Percentiles rank a stretch among this genome's conserved stretches.
These are phyloP conservation scores for Tetrapisispora fleetii DNA, from an alignment of 805 yeast species.

Conservation along the genomic window DNA sequence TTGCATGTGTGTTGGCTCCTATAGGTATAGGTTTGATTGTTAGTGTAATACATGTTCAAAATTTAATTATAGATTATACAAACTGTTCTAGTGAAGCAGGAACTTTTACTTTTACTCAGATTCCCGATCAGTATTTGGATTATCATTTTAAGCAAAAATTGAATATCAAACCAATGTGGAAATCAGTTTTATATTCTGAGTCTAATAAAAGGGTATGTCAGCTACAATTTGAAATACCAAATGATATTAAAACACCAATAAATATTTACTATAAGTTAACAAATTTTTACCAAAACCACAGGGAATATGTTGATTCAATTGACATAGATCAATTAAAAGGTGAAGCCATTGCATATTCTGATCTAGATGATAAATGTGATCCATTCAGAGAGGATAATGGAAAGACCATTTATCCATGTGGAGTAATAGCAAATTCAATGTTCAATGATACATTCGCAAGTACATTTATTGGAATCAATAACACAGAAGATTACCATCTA, in stretches of 20 bases:
- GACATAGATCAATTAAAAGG: slow-evolving; percentile 79
- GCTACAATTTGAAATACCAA: slow-evolving; percentile 62
- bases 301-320: slow-evolving; percentile 81
- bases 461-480: slow-evolving; percentile 33
- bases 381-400: slow-evolving; percentile 29
- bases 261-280: slow-evolving; percentile 78
- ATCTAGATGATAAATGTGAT: slow-evolving; percentile 35
- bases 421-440: slow-evolving; percentile 68
- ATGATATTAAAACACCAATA: slow-evolving; percentile 58
- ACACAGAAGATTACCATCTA: slow-evolving; percentile 30
- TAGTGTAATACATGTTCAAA: slow-evolving; percentile 66
- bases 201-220: slow-evolving; percentile 39
- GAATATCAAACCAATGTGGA: slow-evolving; percentile 51
- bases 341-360: slow-evolving; percentile 43
- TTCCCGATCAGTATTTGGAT: slow-evolving; percentile 50
- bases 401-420: slow-evolving; percentile 60
- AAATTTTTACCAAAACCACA: slow-evolving; percentile 87
- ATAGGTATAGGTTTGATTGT: slow-evolving; percentile 75
- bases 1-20: slow-evolving; percentile 77
- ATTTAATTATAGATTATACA: slow-evolving; percentile 62
- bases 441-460: slow-evolving; percentile 65
- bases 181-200: slow-evolving; percentile 31
- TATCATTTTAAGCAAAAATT: slow-evolving; percentile 48
- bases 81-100: slow-evolving; percentile 48
- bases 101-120: slow-evolving; percentile 33